Conservation (phyloP, 2,329 filamentous ascomycete genomes). For the Proliferodiscus dingleyae region DNA sequence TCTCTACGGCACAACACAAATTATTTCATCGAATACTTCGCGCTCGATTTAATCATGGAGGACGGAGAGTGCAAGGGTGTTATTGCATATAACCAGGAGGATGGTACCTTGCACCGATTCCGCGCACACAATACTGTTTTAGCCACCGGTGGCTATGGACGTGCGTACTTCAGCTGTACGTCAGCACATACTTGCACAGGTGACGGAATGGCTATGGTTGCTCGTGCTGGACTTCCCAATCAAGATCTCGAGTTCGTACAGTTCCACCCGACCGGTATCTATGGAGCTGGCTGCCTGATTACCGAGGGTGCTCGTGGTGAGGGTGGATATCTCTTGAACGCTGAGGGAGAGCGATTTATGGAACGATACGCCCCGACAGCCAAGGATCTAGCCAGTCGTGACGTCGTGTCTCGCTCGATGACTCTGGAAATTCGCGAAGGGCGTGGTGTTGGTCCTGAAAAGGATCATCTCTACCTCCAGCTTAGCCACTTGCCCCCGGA, state of each 20-base stretch:
- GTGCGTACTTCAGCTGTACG: slow-evolving; percentile 46
- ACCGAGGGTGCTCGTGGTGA: slow-evolving; percentile 47
- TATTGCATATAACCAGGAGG: slow-evolving; percentile 43
- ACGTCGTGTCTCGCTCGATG: slow-evolving; percentile 44
- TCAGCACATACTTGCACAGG: slow-evolving; percentile 45
- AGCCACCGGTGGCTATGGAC: slow-evolving; percentile 44
- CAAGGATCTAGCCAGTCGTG: slow-evolving; percentile 43
- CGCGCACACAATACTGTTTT: slow-evolving; percentile 44
- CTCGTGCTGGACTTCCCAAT: slow-evolving; percentile 42
- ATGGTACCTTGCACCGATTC: slow-evolving; percentile 43
- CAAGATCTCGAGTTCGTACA: slow-evolving; percentile 49
- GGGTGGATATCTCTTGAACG: slow-evolving; percentile 45
- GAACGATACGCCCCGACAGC: slow-evolving; percentile 48
- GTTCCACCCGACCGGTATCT: slow-evolving; percentile 46
- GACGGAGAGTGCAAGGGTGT: slow-evolving; percentile 44
- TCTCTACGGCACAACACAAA: slow-evolving; percentile 42
- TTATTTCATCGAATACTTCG: slow-evolving; percentile 48
- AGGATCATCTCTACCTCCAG: slow-evolving; percentile 44
- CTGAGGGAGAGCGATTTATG: slow-evolving; percentile 45
- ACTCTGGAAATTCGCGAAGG: slow-evolving; percentile 45
- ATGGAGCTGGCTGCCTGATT: slow-evolving; percentile 45
- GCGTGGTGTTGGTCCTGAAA: slow-evolving; percentile 39
- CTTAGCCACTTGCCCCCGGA: slow-evolving; percentile 43
- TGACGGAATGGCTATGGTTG: slow-evolving; percentile 46
- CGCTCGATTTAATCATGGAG: slow-evolving; percentile 43